Conservation (phyloP, 2,329 filamentous ascomycete species). For the Clarireedia paspali region DNA sequence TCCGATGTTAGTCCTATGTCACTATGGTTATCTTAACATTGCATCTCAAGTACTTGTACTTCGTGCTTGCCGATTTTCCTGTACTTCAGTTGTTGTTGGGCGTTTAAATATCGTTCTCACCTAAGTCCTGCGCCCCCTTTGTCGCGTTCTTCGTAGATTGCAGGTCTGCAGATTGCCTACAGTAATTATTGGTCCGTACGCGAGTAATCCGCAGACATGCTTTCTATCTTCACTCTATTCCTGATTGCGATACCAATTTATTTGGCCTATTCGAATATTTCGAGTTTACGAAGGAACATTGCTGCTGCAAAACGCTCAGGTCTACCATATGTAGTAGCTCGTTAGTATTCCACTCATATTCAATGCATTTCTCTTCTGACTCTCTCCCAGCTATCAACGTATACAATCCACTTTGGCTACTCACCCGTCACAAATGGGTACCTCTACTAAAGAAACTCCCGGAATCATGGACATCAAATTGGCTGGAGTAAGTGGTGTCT, state of each 20-base stretch:
- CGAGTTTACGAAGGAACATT: constrained; percentile 39
- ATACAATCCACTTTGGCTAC: constrained; percentile 47
- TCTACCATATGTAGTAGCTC: constrained; percentile 44
- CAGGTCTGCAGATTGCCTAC: background rate
- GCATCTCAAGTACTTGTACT: too few species aligned
- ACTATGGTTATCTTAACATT: too few species aligned
- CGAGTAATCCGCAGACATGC: constrained; percentile 13
- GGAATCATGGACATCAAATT: constrained; percentile 44
- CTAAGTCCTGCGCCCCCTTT: background rate
- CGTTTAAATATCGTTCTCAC: background rate
- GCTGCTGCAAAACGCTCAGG: constrained; percentile 42
- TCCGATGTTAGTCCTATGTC: too few species aligned
- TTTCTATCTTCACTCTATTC: constrained; percentile 16
- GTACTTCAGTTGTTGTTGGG: too few species aligned
- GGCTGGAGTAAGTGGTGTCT: constrained; percentile 46
- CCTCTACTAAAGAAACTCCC: constrained; percentile 50
- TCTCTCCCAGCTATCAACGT: constrained; percentile 37
- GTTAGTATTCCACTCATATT: constrained; percentile 34
- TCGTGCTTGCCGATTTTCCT: too few species aligned
- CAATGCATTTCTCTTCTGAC: background rate
- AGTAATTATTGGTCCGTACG: background rate
- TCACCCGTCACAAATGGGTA: constrained; percentile 46
- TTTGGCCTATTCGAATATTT: constrained; percentile 17
- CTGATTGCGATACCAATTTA: constrained; percentile 17
- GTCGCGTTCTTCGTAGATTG: background rate